Percentiles rank a stretch among this genome's conserved stretches.
These are phyloP conservation scores for Baorangia bicolor DNA, from an alignment of 768 basidiomycete species.

Conservation along the genomic window DNA sequence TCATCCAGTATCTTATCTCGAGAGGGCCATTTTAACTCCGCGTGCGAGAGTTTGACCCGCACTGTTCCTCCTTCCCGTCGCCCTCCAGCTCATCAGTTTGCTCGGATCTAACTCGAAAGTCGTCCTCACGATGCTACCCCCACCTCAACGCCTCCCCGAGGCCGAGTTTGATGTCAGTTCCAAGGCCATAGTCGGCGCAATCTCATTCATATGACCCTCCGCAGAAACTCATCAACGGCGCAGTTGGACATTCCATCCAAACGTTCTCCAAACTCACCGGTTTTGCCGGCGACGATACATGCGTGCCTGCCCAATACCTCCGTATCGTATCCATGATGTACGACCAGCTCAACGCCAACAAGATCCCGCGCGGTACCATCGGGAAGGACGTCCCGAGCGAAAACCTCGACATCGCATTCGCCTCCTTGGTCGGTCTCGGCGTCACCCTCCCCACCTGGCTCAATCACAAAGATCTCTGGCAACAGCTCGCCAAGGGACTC, in stretches of 20 bases:
- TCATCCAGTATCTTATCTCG: conserved; percentile 8
- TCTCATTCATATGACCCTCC: neutral
- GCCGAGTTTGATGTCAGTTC: conserved; percentile 24
- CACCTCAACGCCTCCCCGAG: neutral
- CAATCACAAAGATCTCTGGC: conserved; percentile 9
- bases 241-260: conserved; percentile 10
- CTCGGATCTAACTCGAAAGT: neutral
- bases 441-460: conserved; percentile 27
- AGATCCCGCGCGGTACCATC: conserved; percentile 15
- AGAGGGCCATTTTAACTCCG: neutral
- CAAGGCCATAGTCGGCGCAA: neutral
- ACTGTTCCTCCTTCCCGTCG: neutral
- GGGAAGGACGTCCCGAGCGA: conserved; percentile 3
- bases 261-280: conserved; percentile 14
- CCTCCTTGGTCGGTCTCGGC: conserved; percentile 21
- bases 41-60: neutral
- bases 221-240: conserved; percentile 16
- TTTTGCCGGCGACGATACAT: conserved; percentile 11
- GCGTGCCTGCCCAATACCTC: conserved; percentile 22
- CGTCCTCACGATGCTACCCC: neutral
- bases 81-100: neutral
- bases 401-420: conserved; percentile 12
- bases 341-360: conserved; percentile 18
- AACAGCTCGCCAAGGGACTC: conserved; percentile 16
- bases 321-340: conserved; percentile 23